Conservation (phyloP, 2,329 filamentous ascomycete genomes). For the Alternaria arbusti region DNA sequence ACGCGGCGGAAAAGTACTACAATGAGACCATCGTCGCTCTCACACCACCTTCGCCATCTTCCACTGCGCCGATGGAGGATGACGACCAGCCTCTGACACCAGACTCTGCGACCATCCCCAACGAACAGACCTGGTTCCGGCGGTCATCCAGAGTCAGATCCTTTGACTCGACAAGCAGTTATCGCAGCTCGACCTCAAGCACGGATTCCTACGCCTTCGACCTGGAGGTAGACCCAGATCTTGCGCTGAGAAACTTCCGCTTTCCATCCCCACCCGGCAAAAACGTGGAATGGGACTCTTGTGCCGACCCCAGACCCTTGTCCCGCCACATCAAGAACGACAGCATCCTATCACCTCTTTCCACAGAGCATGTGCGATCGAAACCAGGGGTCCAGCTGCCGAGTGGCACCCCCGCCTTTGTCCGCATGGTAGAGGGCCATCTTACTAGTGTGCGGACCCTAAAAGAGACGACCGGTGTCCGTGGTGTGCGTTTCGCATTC, state of each 20-base stretch:
- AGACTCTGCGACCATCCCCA: conserved; percentile 22
- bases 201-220: conserved; percentile 24
- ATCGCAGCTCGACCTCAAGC: conserved; percentile 28
- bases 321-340: neutral
- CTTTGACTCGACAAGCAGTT: conserved; percentile 20
- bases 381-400: conserved; percentile 18
- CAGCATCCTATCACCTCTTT: conserved; percentile 1
- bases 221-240: conserved; percentile 13
- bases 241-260: conserved; percentile 1
- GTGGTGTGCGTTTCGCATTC: conserved; percentile 19
- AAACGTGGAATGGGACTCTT: neutral
- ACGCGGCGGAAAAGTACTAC: conserved; percentile 46
- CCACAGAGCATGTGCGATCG: neutral
- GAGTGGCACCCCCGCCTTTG: conserved; percentile 34
- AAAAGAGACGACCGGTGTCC: conserved; percentile 19
- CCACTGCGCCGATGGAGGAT: conserved; percentile 17
- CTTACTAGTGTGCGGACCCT: conserved; percentile 33
- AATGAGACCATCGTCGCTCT: conserved; percentile 37
- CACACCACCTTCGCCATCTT: conserved; percentile 3
- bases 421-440: conserved; percentile 36
- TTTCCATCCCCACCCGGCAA: conserved; percentile 10
- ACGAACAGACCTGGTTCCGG: conserved; percentile 12
- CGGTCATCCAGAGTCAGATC: conserved; percentile 28
- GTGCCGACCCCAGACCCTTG: neutral
- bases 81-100: conserved; percentile 27